Base-by-base conservation (phyloP, 148 eudicot genomes). In the Heliosperma pusillum region DNA sequence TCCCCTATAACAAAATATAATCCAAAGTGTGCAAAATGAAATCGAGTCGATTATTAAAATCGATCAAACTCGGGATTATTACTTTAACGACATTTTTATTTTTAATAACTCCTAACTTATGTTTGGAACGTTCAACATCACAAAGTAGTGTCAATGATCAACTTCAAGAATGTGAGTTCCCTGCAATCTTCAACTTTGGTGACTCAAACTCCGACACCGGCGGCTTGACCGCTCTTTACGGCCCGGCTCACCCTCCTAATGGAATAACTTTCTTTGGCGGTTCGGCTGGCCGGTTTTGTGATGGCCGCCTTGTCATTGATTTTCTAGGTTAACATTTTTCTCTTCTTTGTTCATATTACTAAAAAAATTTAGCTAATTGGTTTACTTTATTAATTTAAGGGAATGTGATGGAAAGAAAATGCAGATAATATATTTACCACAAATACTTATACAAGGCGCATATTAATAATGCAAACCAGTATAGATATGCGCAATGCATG, bases 191-290 rank as follows among this genome's bases (percentile, higher is more conserved):
- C 80, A 89, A 88, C 84, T 92, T 92, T 59, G 97, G 97, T 0
- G 93, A 89, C 84, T 91, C 97, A 0, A 91, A 91, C 44, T 89
- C 97, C 20, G 97, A 92, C 69, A 90, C 95, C 13, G 97, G 97
- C 16, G 89, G 91, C 4, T 59, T 78, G 42, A 86, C 97, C 1
- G 97, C 97, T 0, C 86, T 88, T 3, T 88, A 88, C 44, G 97
- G 94, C 17, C 95, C 83, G 72, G 81, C 76, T 12, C 77, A 68
- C 16, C 81, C 86, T 0, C 97, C 95, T 27, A 58, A 83, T 44
- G 95, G 97, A 1, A 80, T 80, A 79, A 72, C 95, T 15, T 90
- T 71, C 69, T 92, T 92, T 45, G 80, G 72, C 24, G 70, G 33
- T 50, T 93, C 95, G 20, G 83, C 91, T 5, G 92, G 97, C 2